Evolutionary conservation across 2,329 filamentous ascomycete species (phyloP).

Genomic region (Samsoniella hepiali): DNA sequence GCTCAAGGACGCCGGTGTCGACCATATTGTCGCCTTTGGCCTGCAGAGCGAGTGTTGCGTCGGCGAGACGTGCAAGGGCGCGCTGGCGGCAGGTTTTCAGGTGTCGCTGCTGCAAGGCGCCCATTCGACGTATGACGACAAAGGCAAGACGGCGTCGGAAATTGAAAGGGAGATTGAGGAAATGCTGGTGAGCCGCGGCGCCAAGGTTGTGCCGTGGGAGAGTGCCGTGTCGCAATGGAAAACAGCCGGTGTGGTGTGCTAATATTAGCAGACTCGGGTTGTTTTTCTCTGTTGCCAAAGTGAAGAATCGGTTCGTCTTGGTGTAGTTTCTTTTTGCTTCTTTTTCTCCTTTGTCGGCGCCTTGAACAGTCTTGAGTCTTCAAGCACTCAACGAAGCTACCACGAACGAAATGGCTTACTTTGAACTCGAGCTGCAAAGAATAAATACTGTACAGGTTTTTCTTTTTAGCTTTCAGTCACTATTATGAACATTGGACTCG

Average conservation of each 20-base stretch:
- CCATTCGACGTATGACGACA: slow-evolving; percentile 31
- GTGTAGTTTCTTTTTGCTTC: neutral
- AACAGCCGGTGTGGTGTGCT: slow-evolving; percentile 11
- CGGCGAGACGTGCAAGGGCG: slow-evolving; percentile 27
- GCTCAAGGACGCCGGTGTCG: slow-evolving; percentile 26
- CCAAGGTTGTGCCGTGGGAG: slow-evolving; percentile 25
- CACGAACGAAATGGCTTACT: too few relatives aligned
- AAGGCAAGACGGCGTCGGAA: slow-evolving; percentile 24
- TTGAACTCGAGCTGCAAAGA: neutral
- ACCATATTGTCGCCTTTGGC: slow-evolving; percentile 28
- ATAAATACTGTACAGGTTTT: neutral
- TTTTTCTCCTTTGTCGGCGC: neutral
- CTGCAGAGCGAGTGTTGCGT: slow-evolving; percentile 35
- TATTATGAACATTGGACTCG: too few relatives aligned
- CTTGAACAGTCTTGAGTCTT: neutral
- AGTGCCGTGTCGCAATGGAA: slow-evolving; percentile 19
- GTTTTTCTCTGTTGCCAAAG: too few relatives aligned
- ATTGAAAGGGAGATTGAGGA: slow-evolving; percentile 32
- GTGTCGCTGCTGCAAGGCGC: slow-evolving; percentile 30
- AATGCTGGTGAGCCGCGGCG: slow-evolving; percentile 24
- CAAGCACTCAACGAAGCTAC: too few relatives aligned
- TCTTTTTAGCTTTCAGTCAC: neutral
- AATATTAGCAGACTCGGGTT: neutral
- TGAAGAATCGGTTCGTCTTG: too few relatives aligned
- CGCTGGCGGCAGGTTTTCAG: slow-evolving; percentile 28